Conservation (phyloP, 805 yeast species). For the Candida oleophila region DNA sequence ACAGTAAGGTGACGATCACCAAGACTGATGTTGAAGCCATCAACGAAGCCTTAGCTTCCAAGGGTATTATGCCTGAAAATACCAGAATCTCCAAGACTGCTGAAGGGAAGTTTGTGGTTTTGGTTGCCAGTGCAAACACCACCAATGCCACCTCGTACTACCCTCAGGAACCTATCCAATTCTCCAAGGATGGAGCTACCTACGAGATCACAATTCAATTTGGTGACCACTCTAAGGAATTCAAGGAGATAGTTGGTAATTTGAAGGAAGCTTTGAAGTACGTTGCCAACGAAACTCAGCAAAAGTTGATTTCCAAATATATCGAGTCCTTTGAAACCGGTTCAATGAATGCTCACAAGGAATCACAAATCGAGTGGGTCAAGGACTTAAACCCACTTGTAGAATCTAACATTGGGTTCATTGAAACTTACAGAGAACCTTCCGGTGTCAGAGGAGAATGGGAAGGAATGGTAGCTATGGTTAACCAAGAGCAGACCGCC, state of each 20-base stretch:
- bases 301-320: slow-evolving; percentile 63
- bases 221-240: slow-evolving; percentile 77
- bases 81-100: slow-evolving; percentile 64
- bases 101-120: slow-evolving; percentile 51
- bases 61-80: slow-evolving; percentile 74
- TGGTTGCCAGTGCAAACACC: slow-evolving; percentile 65
- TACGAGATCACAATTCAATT: slow-evolving; percentile 54
- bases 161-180: slow-evolving; percentile 39
- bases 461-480: slow-evolving; percentile 91
- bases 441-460: slow-evolving; percentile 91
- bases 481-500: slow-evolving; percentile 80
- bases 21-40: slow-evolving; percentile 64
- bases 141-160: slow-evolving; percentile 50
- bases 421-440: slow-evolving; percentile 91
- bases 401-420: slow-evolving; percentile 80
- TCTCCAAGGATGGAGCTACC: slow-evolving; percentile 34
- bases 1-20: slow-evolving; percentile 38
- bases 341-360: slow-evolving; percentile 79
- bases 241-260: slow-evolving; percentile 54
- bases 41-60: slow-evolving; percentile 61
- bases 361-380: slow-evolving; percentile 85
- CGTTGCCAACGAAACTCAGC: slow-evolving; percentile 75
- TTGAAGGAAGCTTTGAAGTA: slow-evolving; percentile 55
- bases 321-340: slow-evolving; percentile 75
- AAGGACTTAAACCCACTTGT: slow-evolving; percentile 76